phyloP scores from a whole-genome alignment of 495 filamentous ascomycete genomes.

The Aspergillus ostianus region DNA sequence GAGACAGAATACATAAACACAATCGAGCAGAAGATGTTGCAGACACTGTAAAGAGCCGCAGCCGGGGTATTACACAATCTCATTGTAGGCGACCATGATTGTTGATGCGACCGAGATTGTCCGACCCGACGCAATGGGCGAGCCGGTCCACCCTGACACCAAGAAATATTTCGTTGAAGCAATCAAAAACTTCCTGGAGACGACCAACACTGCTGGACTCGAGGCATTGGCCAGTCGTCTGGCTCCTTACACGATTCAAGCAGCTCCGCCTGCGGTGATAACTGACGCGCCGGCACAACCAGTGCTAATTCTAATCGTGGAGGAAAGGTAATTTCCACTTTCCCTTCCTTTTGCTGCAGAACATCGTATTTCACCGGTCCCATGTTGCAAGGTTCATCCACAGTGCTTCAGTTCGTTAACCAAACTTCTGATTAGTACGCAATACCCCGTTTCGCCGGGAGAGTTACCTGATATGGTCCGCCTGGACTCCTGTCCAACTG shows the following conservation, averaged over 20 bases:
- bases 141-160: background rate
- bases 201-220: background rate
- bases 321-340: background rate
- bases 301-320: background rate
- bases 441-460: background rate
- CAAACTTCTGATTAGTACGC: background rate
- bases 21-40: background rate
- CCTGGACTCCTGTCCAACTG: background rate
- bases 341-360: background rate
- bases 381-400: background rate
- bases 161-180: background rate
- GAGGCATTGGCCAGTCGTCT: background rate
- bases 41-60: background rate
- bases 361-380: background rate
- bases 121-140: background rate
- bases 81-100: background rate
- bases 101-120: background rate
- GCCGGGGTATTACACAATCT: background rate
- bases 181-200: background rate
- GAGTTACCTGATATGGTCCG: background rate
- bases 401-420: background rate
- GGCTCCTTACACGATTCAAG: background rate
- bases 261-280: background rate
- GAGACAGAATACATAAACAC: background rate
- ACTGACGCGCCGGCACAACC: background rate